Percentiles rank a stretch among this genome's conserved stretches.
phyloP scores from a whole-genome alignment of 768 basidiomycete genomes.

The Crucibulum laeve region DNA sequence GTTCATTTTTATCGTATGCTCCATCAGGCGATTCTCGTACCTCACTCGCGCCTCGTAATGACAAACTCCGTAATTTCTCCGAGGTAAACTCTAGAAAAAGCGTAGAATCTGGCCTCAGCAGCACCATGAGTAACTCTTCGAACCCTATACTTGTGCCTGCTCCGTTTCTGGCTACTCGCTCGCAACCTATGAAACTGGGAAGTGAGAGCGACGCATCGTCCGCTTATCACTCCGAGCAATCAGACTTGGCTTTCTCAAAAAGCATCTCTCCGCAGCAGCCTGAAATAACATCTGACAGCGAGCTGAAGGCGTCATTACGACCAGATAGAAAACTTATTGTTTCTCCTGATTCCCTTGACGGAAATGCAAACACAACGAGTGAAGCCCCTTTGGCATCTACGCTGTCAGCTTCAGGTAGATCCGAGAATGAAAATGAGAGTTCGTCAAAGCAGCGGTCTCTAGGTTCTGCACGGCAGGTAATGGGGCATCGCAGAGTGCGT shows the following conservation, averaged over 20 bases:
- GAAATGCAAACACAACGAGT: not conserved
- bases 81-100: slow-evolving; percentile 7
- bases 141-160: not conserved
- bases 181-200: not conserved
- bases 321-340: not conserved
- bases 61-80: too few species aligned
- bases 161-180: not conserved
- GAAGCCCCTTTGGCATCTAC: too few species aligned
- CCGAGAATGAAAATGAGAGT: not conserved
- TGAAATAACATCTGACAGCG: not conserved
- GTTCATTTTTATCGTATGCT: too few species aligned
- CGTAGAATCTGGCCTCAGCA: slow-evolving; percentile 4
- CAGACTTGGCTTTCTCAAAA: not conserved
- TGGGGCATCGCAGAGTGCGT: not conserved
- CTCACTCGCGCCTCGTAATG: too few species aligned
- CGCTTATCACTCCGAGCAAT: not conserved
- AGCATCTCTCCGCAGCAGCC: not conserved
- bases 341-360: not conserved
- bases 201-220: not conserved
- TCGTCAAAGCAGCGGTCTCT: not conserved
- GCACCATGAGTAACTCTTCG: slow-evolving; percentile 1
- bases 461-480: not conserved
- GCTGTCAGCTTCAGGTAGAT: not conserved
- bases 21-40: too few species aligned
- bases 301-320: not conserved